Evolutionary conservation across 306 rosid species (phyloP), one percentile per base, ranked within the genome.

Genomic region (Dryas octopetala): DNA sequence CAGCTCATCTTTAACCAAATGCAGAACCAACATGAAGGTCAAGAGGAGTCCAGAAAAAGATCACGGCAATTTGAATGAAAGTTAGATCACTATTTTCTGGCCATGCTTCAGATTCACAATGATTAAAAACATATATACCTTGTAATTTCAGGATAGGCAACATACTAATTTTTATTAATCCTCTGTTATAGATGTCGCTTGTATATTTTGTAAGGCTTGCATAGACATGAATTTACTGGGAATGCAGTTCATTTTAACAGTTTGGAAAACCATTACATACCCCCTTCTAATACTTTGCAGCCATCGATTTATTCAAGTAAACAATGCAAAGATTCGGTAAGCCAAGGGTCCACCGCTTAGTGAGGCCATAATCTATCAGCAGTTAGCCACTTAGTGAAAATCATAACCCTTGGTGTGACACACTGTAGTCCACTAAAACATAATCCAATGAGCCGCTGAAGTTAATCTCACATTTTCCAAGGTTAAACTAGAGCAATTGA

Each of bases 1-100:
- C 16, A 79, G 13, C 17, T 75, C 13, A 80, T 81, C 70, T 73
- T 51, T 62, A 70, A 82, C 78, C 50, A 59, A 73, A 83, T 87
- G 85, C 94, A 92, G 94, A 82, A 71, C 54, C 87, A 75, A 26
- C 66, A 19, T 40, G 79, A 78, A 72, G 73, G 77, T 84, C 78
- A 82, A 60, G 80, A 49, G 70, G 76, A 60, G 68, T 76, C 80
- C 19, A 68, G n/a, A 58, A 57, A 51, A 45, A 41, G 71, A 72
- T 78, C 78, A 77, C 57, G 69, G 79, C 61, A 82, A 58, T 19
- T 50, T 47, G 70, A 40, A 49, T 58, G 67, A 51, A 62, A 49
- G 52, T 71, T 76, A 28, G 69, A 73, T 46, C 10, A 57, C 57
- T 28, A 71, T 26, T 10, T 68, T 46, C 67, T 28, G 7, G 1